phyloP scores from a whole-genome alignment of 345 rosid genomes.

The Anastatica hierochuntica region DNA sequence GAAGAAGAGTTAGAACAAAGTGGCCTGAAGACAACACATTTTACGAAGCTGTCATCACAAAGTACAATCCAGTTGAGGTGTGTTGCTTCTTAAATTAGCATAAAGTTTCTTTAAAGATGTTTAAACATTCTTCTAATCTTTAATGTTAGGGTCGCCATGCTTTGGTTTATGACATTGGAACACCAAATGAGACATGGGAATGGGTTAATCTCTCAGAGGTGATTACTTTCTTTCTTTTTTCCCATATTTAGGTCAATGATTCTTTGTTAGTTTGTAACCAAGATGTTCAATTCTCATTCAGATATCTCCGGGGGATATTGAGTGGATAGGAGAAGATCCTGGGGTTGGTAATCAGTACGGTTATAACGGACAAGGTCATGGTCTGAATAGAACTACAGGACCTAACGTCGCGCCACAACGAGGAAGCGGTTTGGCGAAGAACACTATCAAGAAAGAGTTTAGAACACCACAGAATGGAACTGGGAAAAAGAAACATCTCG shows the following conservation, averaged over 20 bases:
- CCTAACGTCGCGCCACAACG: constrained; percentile 44
- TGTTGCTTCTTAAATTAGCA: constrained; percentile 14
- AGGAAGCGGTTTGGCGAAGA: constrained; percentile 46
- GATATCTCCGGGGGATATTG: constrained; percentile 80
- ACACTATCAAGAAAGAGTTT: constrained; percentile 62
- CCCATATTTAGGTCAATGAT: too few relatives aligned
- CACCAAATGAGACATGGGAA: constrained; percentile 79
- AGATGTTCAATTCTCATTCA: constrained; percentile 12
- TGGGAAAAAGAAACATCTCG: constrained; percentile 55
- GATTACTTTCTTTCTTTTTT: constrained; percentile 6
- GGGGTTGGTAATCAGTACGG: constrained; percentile 42
- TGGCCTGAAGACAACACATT: constrained; percentile 97
- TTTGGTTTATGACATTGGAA: constrained; percentile 70
- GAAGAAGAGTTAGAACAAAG: constrained; percentile 66
- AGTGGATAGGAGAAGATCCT: constrained; percentile 66
- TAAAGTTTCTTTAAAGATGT: background rate
- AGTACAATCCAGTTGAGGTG: constrained; percentile 55
- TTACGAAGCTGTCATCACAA: constrained; percentile 77
- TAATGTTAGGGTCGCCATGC: constrained; percentile 71
- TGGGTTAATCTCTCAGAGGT: constrained; percentile 91
- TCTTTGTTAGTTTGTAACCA: background rate
- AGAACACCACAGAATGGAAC: constrained; percentile 60
- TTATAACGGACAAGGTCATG: constrained; percentile 33
- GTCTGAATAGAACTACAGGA: constrained; percentile 39
- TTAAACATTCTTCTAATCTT: background rate